phyloP scores from a whole-genome alignment of 75 land plant genomes.

The Pinus tabuliformis region DNA sequence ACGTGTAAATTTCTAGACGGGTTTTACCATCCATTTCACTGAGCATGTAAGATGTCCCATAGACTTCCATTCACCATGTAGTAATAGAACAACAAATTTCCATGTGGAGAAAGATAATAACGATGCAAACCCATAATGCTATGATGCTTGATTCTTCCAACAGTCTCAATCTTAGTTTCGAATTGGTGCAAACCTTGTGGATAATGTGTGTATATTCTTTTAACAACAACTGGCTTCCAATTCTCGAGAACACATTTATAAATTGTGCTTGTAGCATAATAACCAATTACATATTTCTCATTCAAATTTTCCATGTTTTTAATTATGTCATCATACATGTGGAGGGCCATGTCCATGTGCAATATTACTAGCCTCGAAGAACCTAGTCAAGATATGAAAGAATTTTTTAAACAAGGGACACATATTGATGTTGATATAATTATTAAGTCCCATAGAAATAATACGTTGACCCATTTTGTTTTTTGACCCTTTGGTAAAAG shows the following conservation, averaged over 20 bases:
- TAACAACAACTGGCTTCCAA: constrained; percentile 88
- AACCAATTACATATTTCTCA: constrained; percentile 56
- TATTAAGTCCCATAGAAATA: too few species aligned
- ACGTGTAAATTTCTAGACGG: too few species aligned
- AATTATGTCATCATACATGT: constrained; percentile 93
- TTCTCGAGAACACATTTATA: constrained; percentile 93
- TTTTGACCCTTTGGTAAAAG: constrained; percentile 35
- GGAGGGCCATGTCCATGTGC: constrained; percentile 96
- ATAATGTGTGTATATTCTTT: constrained; percentile 78
- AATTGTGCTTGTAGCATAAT: constrained; percentile 86
- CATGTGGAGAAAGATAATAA: constrained; percentile 77
- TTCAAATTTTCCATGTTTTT: constrained; percentile 87
- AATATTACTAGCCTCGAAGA: constrained; percentile 52
- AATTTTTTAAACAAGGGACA: too few species aligned
- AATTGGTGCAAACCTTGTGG: constrained; percentile 84
- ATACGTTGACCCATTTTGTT: too few species aligned
- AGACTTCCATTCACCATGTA: constrained; percentile 99
- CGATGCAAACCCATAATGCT: constrained; percentile 90
- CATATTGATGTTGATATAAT: too few species aligned
- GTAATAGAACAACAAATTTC: constrained; percentile 90
- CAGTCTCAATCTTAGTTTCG: constrained; percentile 86
- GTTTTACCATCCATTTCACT: constrained; percentile 7
- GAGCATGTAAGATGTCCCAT: constrained; percentile 93
- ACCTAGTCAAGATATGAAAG: not conserved
- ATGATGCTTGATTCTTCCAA: constrained; percentile 94